Base-by-base conservation (phyloP, 1,284 basidiomycete genomes). In the Ganoderma leucocontextum region DNA sequence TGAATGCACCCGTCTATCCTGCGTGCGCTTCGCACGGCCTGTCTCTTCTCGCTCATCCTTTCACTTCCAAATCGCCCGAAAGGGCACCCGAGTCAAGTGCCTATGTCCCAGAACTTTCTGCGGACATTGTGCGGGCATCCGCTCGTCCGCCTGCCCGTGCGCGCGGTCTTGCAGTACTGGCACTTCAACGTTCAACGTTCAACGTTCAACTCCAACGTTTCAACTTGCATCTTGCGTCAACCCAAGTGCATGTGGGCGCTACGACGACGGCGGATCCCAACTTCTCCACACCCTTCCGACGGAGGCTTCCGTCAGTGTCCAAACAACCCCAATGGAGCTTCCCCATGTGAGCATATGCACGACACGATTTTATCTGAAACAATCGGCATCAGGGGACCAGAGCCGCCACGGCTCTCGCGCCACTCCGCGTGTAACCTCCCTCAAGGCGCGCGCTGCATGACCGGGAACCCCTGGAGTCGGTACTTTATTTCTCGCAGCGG, bases 61-160 rank as follows among this genome's bases (percentile, higher is more conserved):
- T 61, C 44, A n/a, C 59, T 41, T 4, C 44, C 41, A 36, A n/a
- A 36, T 15, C 58, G 10, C 64, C 64, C 36, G 2, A 42, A 36
- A 12, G 1, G 55, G 55, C n/a, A 33, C 10, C 55, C 55, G 29
- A 15, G 19, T 38, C 55, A 36, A 36, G 35, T 35, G 33, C 55
- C 35, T 22, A n/a, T 58, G 17, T 36, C 55, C 33, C 8, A 36
- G 35, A 36, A 58, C 64, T 25, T 19, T 25, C 47, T 61, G 64
- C 60, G 64, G 64, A 33, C 41, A 57, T 66, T 66, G 33, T 66
- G 64, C 64, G 64, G 64, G 19, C n/a, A n/a, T 53, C 64, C 64
- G 57, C 29, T 35, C 35, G 25, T 38, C 58, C 44, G 44, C 4
- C 22, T 19, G 47, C 15, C 29, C 13, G 17, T 39, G 17, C 55